Conservation (phyloP, 257 asterid species). For the Eucommia ulmoides region DNA sequence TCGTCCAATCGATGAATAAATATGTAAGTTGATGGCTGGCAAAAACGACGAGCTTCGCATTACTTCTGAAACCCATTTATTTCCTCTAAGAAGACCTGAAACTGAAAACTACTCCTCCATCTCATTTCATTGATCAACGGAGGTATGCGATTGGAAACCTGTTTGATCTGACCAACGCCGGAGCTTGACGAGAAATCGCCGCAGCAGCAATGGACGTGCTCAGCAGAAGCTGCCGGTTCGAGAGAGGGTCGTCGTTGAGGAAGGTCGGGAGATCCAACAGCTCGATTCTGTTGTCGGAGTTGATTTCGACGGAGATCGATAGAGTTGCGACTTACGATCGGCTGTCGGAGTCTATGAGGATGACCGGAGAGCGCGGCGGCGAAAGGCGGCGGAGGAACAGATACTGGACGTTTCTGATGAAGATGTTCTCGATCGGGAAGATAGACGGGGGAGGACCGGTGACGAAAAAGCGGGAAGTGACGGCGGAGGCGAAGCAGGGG, state of each 20-base stretch:
- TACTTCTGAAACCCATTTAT: no score
- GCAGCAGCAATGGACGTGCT: neutral
- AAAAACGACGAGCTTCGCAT: no score
- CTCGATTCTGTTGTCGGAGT: neutral
- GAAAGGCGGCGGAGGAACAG: neutral
- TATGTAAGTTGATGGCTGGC: no score
- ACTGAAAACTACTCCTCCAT: no score
- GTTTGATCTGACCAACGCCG: no score
- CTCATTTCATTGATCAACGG: no score
- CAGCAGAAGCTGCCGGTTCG: neutral
- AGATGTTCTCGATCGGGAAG: neutral
- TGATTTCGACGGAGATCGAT: neutral
- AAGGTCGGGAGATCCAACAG: neutral
- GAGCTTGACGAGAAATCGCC: no score
- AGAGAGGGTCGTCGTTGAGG: neutral
- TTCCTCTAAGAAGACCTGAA: no score
- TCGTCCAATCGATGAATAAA: no score
- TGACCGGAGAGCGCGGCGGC: neutral
- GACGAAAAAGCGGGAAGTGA: neutral
- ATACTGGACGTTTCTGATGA: neutral
- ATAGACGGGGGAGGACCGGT: neutral
- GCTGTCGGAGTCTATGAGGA: neutral
- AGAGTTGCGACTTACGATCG: neutral
- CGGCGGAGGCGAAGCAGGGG: neutral
- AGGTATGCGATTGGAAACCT: no score